phyloP scores from a whole-genome alignment of 1,139 yeast species.

The Pneumocystis murina region DNA sequence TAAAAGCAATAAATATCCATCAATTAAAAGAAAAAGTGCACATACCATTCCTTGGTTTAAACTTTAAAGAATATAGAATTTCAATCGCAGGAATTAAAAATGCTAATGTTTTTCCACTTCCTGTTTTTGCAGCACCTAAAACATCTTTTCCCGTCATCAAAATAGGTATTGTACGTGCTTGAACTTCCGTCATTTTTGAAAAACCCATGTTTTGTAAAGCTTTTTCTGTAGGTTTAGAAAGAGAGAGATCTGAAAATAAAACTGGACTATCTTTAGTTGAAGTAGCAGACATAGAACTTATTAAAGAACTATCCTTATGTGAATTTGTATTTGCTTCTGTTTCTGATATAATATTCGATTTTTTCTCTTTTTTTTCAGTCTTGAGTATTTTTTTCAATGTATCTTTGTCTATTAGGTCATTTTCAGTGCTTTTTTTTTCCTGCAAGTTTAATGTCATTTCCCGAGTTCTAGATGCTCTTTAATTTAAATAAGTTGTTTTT shows the following conservation, averaged over 20 bases:
- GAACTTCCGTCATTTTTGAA: conserved; percentile 79
- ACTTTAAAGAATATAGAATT: conserved; percentile 68
- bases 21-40: neutral
- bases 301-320: too few species aligned
- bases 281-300: too few species aligned
- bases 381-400: too few species aligned
- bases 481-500: too few species aligned
- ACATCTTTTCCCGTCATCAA: conserved; percentile 89
- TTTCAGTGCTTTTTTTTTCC: too few species aligned
- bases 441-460: too few species aligned
- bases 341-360: too few species aligned
- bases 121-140: conserved; percentile 94
- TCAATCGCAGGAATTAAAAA: conserved; percentile 91
- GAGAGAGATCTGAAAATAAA: conserved; percentile 41
- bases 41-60: conserved; percentile 73
- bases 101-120: conserved; percentile 94
- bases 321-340: too few species aligned
- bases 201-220: conserved; percentile 82
- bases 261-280: conserved; percentile 15
- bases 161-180: conserved; percentile 89
- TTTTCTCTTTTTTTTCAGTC: too few species aligned
- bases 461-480: too few species aligned
- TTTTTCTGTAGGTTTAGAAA: conserved; percentile 64
- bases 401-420: too few species aligned
- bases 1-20: too few species aligned